phyloP scores from a whole-genome alignment of 2,329 filamentous ascomycete species.

The Hymenoscyphus occultus region DNA sequence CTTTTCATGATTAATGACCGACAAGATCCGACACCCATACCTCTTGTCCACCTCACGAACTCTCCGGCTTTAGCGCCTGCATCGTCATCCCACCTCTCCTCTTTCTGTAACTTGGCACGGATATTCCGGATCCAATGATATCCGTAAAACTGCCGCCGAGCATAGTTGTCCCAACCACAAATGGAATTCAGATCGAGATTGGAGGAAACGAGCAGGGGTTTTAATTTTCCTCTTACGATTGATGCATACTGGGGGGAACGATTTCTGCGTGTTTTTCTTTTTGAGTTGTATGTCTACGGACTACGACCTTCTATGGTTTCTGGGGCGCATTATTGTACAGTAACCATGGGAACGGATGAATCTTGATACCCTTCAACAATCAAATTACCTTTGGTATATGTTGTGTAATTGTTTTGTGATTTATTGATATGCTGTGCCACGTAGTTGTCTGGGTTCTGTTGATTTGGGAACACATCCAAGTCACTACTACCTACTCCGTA shows the following conservation, averaged over 20 bases:
- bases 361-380: slow-evolving; percentile 14
- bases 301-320: slow-evolving; percentile 19
- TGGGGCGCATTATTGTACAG: slow-evolving; percentile 11
- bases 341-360: slow-evolving; percentile 15
- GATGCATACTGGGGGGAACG: background rate
- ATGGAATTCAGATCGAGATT: background rate
- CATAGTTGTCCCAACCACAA: background rate
- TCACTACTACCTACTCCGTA: background rate
- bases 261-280: slow-evolving; percentile 16
- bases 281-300: slow-evolving; percentile 27
- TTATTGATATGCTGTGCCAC: background rate
- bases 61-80: slow-evolving; percentile 20
- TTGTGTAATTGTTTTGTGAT: background rate
- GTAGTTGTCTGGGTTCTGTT: background rate
- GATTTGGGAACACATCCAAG: background rate
- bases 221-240: background rate
- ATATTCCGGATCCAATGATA: slow-evolving; percentile 17
- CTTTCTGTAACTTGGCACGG: slow-evolving; percentile 21
- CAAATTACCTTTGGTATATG: background rate
- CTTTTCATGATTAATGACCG: slow-evolving; percentile 5
- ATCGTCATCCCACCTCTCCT: slow-evolving; percentile 12
- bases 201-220: background rate
- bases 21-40: slow-evolving; percentile 20
- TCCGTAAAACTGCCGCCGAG: background rate
- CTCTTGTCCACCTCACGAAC: slow-evolving; percentile 13